Base-by-base conservation (phyloP, 257 asterid species). In the Capsicum baccatum region DNA sequence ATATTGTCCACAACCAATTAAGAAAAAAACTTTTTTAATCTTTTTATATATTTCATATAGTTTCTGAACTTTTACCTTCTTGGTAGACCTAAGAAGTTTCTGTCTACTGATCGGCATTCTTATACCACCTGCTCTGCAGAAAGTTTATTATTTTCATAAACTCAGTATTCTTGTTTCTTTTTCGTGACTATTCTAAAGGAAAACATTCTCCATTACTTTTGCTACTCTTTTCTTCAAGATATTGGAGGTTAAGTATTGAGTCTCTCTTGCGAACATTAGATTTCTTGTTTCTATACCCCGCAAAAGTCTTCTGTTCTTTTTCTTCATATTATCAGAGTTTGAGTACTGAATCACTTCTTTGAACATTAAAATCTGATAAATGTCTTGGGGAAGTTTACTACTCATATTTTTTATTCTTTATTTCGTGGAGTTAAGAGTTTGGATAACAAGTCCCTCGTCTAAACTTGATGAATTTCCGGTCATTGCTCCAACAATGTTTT, bases 11-110 rank as follows among this genome's bases (percentile, higher is more conserved):
- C 50, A 67, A 67, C 0, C 0, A 35, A 35, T 67, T 35, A 67
- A 67, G 50, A 67, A 17, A 33, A 5, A 76, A 4, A 21, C 26
- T 0, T 64, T 0, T 26, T 11, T 19, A 50, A 12, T 16, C 10
- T 11, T 78, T 52, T 78, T 11, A 44, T 78, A 17, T 15, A 79
- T 0, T 54, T 39, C 11, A 52, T 50, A 35, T 79, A 0, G 50
- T 67, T 14, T 67, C 13, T 67, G 76, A 14, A 3, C 76, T 14
- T 67, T 9, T 6, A 67, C 19, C 14, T 54, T 0, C 48, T 54
- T 79, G 82, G 33, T 58, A 79, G 0, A 79, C 60, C 66, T 54
- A 67, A 67, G 76, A 67, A 67, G 74, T 67, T 67, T 67, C 76
- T 67, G 50, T 37, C 21, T 37, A 67, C 50, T 67, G 76, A 67